Evolutionary conservation across 768 basidiomycete species (phyloP), one percentile per base, ranked within the genome.

Genomic region (Auriscalpium vulgare): DNA sequence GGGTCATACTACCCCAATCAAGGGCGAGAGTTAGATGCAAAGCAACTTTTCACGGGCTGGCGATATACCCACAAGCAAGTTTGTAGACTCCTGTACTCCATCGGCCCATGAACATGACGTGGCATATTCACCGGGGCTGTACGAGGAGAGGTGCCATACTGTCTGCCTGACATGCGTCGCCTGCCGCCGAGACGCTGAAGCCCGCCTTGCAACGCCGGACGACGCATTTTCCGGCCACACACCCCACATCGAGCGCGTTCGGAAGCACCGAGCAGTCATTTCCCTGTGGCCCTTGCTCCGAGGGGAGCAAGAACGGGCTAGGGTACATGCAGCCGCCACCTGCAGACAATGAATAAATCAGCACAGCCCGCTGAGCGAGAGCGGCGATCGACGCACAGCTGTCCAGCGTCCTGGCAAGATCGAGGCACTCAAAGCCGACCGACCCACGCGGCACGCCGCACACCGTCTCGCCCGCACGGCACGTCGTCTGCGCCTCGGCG

Each of bases 361-460:
- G 29, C 29, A 29, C 29, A 29, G 29, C 29, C 29, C 29, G 29
- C 29, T 21, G 21, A 21, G 21, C 29, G 7, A 29, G 4, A 29
- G 17, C 14, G 40, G 8, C 17, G 4, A 17, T 4, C 19, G 29
- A 54, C 53, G 19, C 36, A 54, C 53, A 54, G 46, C 53, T 54
- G 16, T 54, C 53, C 14, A 68, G 67, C 10, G 69, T 62, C 29
- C 54, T 60, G 4, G 56, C 59, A 35, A 68, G 70, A 56, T 76
- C 68, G 53, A 77, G 59, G 53, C 76, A 77, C 59, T 76, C 75
- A 53, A 71, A 76, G 23, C 57, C 67, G 49, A 63, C 63, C 8
- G 65, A 61, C 47, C 72, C 72, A 43, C 65, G 58, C 47, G 53
- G 50, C 13, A 75, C 65, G 8, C 75, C 75, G 51, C 76, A 77